Conservation (phyloP, 805 yeast species). For the Kurtzmaniella fragi region DNA sequence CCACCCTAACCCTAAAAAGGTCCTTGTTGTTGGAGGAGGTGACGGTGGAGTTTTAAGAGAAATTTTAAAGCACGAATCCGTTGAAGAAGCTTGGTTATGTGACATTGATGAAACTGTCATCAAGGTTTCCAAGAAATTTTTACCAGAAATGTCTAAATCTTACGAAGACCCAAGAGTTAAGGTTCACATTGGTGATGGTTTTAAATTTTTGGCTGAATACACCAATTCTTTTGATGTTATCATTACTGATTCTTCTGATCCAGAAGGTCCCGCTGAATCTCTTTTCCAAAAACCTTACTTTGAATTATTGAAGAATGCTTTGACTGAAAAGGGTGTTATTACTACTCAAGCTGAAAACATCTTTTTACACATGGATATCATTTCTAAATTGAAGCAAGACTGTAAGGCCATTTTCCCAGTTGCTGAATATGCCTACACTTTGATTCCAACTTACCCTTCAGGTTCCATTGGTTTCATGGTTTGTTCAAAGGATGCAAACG, state of each 20-base stretch:
- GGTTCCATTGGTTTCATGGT: constrained; percentile 99
- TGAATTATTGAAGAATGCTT: constrained; percentile 76
- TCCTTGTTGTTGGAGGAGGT: constrained; percentile 96
- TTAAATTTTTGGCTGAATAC: constrained; percentile 82
- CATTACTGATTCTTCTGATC: constrained; percentile 96
- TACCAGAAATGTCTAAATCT: constrained; percentile 83
- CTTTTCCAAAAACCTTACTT: constrained; percentile 92
- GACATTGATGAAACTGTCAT: constrained; percentile 96
- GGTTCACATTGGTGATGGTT: constrained; percentile 95
- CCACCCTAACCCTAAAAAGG: constrained; percentile 91
- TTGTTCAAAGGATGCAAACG: constrained; percentile 69
- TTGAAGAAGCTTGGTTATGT: constrained; percentile 86
- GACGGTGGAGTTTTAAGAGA: constrained; percentile 98
- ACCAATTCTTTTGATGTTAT: constrained; percentile 89
- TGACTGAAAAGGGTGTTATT: constrained; percentile 85
- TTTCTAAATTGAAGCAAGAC: constrained; percentile 74
- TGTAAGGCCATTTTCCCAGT: constrained; percentile 85
- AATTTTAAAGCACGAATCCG: constrained; percentile 79
- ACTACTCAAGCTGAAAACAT: constrained; percentile 95
- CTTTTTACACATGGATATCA: constrained; percentile 86
- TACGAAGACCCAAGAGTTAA: constrained; percentile 84
- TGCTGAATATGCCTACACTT: constrained; percentile 85
- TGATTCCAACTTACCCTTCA: constrained; percentile 95
- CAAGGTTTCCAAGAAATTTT: constrained; percentile 75
- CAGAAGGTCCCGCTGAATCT: constrained; percentile 96